A percentile compares a stretch with the other conserved stretches of the same genome.
These are phyloP conservation scores for Entomophthora muscae DNA, from an alignment of 371 early-diverging fungal species.

Conservation along the genomic window DNA sequence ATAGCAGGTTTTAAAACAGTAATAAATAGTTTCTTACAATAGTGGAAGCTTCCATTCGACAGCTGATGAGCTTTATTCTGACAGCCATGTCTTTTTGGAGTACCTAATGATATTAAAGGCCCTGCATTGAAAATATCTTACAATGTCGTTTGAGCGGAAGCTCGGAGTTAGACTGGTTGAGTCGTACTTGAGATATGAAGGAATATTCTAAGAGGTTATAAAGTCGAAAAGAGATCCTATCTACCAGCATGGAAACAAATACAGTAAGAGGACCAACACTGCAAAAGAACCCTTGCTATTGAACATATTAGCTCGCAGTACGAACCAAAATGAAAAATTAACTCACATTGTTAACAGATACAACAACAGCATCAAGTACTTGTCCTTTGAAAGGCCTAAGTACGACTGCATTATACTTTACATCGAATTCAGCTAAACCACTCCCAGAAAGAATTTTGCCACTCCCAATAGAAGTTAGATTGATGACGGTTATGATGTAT, in stretches of 20 bases:
- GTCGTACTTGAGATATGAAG: constrained; percentile 75
- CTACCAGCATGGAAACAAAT: constrained; percentile 86
- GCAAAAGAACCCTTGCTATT: constrained; percentile 89
- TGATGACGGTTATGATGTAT: constrained; percentile 79
- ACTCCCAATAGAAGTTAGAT: constrained; percentile 47
- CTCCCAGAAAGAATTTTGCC: constrained; percentile 73
- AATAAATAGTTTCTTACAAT: constrained; percentile 51
- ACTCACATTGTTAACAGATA: constrained; percentile 77
- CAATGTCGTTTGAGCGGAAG: constrained; percentile 69
- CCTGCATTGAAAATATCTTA: constrained; percentile 12
- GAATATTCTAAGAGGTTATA: constrained; percentile 46
- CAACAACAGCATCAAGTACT: constrained; percentile 91
- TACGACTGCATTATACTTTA: constrained; percentile 91
- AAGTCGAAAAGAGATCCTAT: constrained; percentile 1
- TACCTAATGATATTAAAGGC: constrained; percentile 20
- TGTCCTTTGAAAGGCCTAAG: constrained; percentile 96
- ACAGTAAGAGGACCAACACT: constrained; percentile 93
- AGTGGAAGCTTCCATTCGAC: constrained; percentile 82
- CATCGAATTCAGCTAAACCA: constrained; percentile 86
- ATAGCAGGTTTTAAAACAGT: constrained; percentile 5
- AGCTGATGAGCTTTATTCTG: constrained; percentile 86
- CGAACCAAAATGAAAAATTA: not conserved
- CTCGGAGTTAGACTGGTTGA: constrained; percentile 71
- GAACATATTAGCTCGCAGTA: not conserved
- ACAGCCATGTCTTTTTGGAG: constrained; percentile 79